These are phyloP conservation scores for Fusarium protoensiforme DNA, from an alignment of 2,329 filamentous ascomycete species.

Conservation along the genomic window DNA sequence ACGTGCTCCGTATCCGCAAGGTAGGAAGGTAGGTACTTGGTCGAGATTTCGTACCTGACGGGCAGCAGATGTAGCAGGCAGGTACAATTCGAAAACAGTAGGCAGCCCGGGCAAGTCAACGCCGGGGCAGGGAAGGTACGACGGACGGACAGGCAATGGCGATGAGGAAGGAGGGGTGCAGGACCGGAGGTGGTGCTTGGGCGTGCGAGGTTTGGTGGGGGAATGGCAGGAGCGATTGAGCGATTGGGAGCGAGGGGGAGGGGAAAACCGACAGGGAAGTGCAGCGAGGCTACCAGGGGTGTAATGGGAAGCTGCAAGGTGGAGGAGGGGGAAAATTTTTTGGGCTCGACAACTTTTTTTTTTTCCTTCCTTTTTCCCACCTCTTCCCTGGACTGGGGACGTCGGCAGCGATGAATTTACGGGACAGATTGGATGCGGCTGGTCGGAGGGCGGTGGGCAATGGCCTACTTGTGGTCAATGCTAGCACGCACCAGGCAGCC, in stretches of 20 bases:
- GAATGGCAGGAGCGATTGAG: slow-evolving; percentile 40
- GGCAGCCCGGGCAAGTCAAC: slow-evolving; percentile 18
- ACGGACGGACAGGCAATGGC: slow-evolving; percentile 28
- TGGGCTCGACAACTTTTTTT: slow-evolving; percentile 32
- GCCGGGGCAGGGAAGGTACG: slow-evolving; percentile 33
- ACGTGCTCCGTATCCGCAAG: slow-evolving; percentile 26
- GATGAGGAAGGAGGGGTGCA: slow-evolving; percentile 40
- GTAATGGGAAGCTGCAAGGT: slow-evolving; percentile 14
- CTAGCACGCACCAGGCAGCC: slow-evolving; percentile 30
- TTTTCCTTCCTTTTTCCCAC: background rate
- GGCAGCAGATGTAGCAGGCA: slow-evolving; percentile 28
- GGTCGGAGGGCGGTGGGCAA: slow-evolving; percentile 31
- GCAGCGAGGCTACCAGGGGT: slow-evolving; percentile 26
- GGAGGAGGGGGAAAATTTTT: slow-evolving; percentile 33
- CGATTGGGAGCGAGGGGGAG: slow-evolving; percentile 38
- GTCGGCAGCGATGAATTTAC: slow-evolving; percentile 25
- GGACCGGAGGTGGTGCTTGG: slow-evolving; percentile 25
- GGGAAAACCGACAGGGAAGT: slow-evolving; percentile 33
- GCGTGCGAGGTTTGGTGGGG: slow-evolving; percentile 40
- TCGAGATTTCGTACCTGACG: slow-evolving; percentile 27
- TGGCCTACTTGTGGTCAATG: slow-evolving; percentile 39
- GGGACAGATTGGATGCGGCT: slow-evolving; percentile 27
- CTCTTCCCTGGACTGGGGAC: slow-evolving; percentile 6
- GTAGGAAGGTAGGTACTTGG: slow-evolving; percentile 8
- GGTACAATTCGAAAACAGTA: slow-evolving; percentile 28